Evolutionary conservation across 495 filamentous ascomycete genomes (phyloP).

Genomic region (Penicillium cinerascens): DNA sequence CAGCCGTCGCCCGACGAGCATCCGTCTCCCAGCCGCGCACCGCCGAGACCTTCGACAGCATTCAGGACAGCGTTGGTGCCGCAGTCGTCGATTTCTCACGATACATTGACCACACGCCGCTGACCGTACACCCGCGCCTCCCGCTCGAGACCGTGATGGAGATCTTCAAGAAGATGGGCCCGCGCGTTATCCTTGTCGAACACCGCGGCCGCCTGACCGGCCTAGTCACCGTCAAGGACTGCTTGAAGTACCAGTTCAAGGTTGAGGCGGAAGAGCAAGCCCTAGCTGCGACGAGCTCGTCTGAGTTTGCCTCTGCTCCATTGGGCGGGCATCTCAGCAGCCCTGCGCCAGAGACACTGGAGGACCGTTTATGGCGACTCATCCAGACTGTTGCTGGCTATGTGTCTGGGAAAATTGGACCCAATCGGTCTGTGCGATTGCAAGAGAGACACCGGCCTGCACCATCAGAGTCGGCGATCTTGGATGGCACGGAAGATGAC

Average conservation of each 20-base stretch:
- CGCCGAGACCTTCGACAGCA: constrained; percentile 62
- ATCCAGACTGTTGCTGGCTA: constrained; percentile 50
- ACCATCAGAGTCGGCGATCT: constrained; percentile 44
- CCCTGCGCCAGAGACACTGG: constrained; percentile 31
- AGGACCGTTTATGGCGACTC: constrained; percentile 68
- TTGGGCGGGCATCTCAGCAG: constrained; percentile 32
- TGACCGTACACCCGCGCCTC: constrained; percentile 86
- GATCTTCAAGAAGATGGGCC: constrained; percentile 97
- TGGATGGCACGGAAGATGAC: constrained; percentile 67
- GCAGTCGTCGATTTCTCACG: constrained; percentile 76
- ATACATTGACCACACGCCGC: constrained; percentile 86
- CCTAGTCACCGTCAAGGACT: constrained; percentile 94
- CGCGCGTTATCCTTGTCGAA: constrained; percentile 89
- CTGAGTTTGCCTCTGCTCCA: constrained; percentile 26
- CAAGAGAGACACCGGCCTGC: constrained; percentile 50
- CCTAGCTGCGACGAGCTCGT: constrained; percentile 43
- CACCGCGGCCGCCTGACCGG: constrained; percentile 78
- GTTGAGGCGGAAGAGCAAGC: constrained; percentile 86
- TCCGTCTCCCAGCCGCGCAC: constrained; percentile 31
- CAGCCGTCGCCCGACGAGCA: constrained; percentile 35
- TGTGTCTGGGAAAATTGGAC: constrained; percentile 15
- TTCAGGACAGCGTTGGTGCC: constrained; percentile 53
- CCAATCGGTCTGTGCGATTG: constrained; percentile 16
- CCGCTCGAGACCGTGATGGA: constrained; percentile 98
- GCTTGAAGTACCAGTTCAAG: constrained; percentile 96